Base-by-base conservation (phyloP, 2,329 filamentous ascomycete genomes). In the Penicillium sp. region DNA sequence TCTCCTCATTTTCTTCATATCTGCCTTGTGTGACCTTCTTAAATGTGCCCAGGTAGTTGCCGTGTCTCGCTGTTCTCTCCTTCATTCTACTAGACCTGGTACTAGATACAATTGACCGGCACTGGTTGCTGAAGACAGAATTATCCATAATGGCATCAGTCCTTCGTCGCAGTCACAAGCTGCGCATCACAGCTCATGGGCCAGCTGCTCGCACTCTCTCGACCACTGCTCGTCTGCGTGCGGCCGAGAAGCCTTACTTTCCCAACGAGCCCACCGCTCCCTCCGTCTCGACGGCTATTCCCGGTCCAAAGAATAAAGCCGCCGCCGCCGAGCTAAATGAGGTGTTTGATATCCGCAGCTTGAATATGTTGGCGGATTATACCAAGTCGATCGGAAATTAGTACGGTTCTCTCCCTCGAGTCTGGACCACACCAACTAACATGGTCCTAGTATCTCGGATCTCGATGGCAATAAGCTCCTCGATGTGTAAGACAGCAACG, bases 341-440 rank as follows among this genome's bases (percentile, higher is more conserved):
- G 58, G 84, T 93, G 42, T 93, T 92, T 58, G 87, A 94, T 64
- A 90, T 85, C 4, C 76, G 87, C 45, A 87, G 82, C 66, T 68
- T 90, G 69, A 93, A 92, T 72, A 84, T 88, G 79, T 71, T 89
- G 55, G 75, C 76, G 44, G 82, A 89, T 65, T 90, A 86, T 66
- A 72, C 74, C 49, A 77, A 80, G 66, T 85, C 81, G 54, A 67
- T 73, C 42, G 87, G 87, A 56, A 94, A 94, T 71, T 94, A 93
- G 71, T 73, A 67, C 20, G 67, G 5, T 22, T 43, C 12, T 20
- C 8, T n/a, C 28, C 15, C 6, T 12, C 27, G 8, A 20, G 9
- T 13, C 13, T 30, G 11, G 4, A 1, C 13, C 8, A 23, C 34
- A 27, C 12, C 25, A 13, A 32, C 51, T 61, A 45, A 58, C 45